A percentile compares a stretch with the other conserved stretches of the same genome.
phyloP scores from a whole-genome alignment of 2,329 filamentous ascomycete species.

The Metarhizium humberi region DNA sequence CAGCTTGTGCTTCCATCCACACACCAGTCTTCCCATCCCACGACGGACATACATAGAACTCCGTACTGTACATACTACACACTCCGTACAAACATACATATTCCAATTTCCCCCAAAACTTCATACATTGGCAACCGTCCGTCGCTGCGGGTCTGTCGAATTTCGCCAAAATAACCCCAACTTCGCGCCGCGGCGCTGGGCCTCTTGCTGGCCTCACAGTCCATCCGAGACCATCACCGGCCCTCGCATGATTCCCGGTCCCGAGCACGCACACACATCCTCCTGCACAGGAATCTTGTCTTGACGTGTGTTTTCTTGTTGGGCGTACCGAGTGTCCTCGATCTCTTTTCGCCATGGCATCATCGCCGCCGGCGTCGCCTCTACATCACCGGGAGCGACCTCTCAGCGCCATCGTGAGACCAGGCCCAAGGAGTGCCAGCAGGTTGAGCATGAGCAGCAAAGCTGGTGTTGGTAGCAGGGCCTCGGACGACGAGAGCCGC shows the following conservation, averaged over 20 bases:
- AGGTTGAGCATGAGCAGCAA: slow-evolving; percentile 80
- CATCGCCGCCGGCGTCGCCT: slow-evolving; percentile 62
- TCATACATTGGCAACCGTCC: not conserved
- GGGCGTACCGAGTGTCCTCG: slow-evolving; percentile 3
- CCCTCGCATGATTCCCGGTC: not conserved
- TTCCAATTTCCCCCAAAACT: not conserved
- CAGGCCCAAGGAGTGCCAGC: slow-evolving; percentile 66
- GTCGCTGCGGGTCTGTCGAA: slow-evolving; percentile 1
- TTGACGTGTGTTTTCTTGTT: not conserved
- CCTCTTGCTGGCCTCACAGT: slow-evolving; percentile 3
- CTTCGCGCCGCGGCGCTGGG: slow-evolving; percentile 6
- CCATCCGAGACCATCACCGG: slow-evolving; percentile 1
- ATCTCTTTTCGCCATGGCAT: slow-evolving; percentile 41
- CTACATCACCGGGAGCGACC: slow-evolving; percentile 54
- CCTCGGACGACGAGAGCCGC: slow-evolving; percentile 81
- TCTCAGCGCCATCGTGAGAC: slow-evolving; percentile 70
- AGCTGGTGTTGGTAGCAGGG: slow-evolving; percentile 65
- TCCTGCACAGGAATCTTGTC: not conserved
- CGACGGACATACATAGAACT: not conserved
- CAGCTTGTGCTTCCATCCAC: not conserved
- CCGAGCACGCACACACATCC: not conserved
- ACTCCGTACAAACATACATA: not conserved
- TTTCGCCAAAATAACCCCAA: slow-evolving; percentile 2
- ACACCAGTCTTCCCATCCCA: not conserved
- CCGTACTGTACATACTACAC: not conserved